A percentile compares a stretch with the other conserved stretches of the same genome.
phyloP scores from a whole-genome alignment of 2,329 filamentous ascomycete genomes.

The Neodidymelliopsis sp. region DNA sequence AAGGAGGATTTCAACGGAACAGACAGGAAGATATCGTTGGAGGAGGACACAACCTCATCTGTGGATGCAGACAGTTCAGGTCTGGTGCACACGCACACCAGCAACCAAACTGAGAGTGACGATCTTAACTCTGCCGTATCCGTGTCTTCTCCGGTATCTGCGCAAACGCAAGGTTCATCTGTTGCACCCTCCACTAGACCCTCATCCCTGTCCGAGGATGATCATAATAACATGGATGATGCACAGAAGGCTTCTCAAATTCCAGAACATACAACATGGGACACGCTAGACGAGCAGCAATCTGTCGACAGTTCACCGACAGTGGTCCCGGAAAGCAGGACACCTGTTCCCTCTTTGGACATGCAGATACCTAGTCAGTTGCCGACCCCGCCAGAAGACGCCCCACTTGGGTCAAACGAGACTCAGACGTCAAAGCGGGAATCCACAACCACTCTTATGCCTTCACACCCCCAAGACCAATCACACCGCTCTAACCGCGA shows the following conservation, averaged over 20 bases:
- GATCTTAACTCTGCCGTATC: constrained; percentile 46
- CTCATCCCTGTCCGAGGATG: constrained; percentile 51
- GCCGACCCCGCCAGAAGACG: constrained; percentile 19
- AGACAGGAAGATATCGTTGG: constrained; percentile 24
- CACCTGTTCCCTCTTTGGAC: constrained; percentile 34
- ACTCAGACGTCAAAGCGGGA: constrained; percentile 16
- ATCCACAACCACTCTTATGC: constrained; percentile 24
- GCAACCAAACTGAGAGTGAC: constrained; percentile 41
- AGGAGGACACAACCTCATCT: constrained; percentile 22
- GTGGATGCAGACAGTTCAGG: constrained; percentile 57
- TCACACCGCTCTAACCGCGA: constrained; percentile 40
- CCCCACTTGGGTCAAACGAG: constrained; percentile 20
- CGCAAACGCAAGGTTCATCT: constrained; percentile 49
- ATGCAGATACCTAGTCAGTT: constrained; percentile 22
- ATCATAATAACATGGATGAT: constrained; percentile 30
- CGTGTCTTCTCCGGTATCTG: constrained; percentile 48
- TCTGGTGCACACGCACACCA: constrained; percentile 62
- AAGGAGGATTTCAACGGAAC: constrained; percentile 17
- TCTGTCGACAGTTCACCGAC: constrained; percentile 47
- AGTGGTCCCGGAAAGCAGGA: constrained; percentile 41
- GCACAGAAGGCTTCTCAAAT: constrained; percentile 23
- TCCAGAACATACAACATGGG: constrained; percentile 23
- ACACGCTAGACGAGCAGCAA: constrained; percentile 37
- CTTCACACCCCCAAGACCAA: constrained; percentile 24
- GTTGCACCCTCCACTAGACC: constrained; percentile 48